phyloP scores from a whole-genome alignment of 2,329 filamentous ascomycete genomes.

The Colletotrichum tanaceti region DNA sequence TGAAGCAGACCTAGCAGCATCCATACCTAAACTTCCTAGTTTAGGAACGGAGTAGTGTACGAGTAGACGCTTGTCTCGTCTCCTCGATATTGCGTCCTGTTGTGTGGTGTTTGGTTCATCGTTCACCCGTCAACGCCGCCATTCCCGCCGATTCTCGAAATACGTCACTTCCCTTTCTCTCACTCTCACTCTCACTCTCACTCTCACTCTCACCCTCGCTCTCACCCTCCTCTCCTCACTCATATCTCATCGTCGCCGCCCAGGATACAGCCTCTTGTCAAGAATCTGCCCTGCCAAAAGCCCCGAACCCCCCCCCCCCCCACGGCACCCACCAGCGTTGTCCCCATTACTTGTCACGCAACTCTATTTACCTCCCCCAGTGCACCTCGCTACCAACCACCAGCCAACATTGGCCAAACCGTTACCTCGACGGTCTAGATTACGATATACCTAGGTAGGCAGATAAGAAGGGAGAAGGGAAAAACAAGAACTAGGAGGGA shows the following conservation, averaged over 20 bases:
- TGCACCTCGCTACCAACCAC: background rate
- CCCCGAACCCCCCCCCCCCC: no score
- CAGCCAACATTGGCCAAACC: background rate
- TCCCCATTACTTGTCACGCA: background rate
- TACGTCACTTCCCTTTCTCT: background rate
- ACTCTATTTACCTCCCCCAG: background rate
- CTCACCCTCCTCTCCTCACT: background rate
- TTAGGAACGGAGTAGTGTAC: background rate
- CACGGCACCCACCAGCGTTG: no score
- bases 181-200: background rate
- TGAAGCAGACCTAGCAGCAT: no score
- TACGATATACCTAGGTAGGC: no score
- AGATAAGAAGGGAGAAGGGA: no score
- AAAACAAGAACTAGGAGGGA: background rate
- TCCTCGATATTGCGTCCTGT: background rate
- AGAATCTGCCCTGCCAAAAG: slow-evolving; percentile 14
- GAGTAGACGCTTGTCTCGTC: slow-evolving; percentile 5
- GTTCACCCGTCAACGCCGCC: no score
- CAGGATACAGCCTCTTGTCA: background rate
- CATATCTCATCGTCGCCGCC: background rate
- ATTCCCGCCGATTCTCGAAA: no score
- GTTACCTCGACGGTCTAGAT: background rate
- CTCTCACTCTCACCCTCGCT: background rate
- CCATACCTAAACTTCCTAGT: no score
- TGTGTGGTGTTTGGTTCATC: no score